These are phyloP conservation scores for Sarocladium oryzae DNA, from an alignment of 2,329 filamentous ascomycete genomes.

Conservation along the genomic window DNA sequence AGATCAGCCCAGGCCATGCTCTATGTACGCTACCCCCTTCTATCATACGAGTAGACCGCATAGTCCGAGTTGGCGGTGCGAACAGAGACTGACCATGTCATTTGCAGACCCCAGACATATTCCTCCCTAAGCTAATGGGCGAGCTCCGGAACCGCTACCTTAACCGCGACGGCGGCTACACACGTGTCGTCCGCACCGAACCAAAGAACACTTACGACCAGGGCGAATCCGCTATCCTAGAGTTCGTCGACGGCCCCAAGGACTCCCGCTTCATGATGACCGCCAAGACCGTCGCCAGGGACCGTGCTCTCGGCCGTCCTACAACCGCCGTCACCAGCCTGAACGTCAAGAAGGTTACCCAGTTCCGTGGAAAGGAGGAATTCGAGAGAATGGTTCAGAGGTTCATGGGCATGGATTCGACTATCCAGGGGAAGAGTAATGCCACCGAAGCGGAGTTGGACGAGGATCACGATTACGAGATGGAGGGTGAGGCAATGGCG, in stretches of 20 bases:
- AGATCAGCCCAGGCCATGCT: constrained; percentile 73
- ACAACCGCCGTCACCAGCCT: constrained; percentile 65
- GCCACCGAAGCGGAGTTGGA: constrained; percentile 11
- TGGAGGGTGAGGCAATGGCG: constrained; percentile 1
- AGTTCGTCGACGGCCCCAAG: constrained; percentile 88
- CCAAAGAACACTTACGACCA: constrained; percentile 78
- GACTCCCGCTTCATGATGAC: constrained; percentile 95
- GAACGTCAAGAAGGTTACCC: constrained; percentile 84
- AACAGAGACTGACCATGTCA: not conserved
- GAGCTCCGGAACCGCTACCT: constrained; percentile 74
- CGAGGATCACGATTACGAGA: constrained; percentile 18
- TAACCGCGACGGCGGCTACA: constrained; percentile 82
- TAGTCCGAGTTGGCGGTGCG: too few relatives aligned
- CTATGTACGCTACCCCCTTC: constrained; percentile 56
- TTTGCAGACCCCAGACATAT: constrained; percentile 55
- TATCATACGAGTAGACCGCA: too few relatives aligned
- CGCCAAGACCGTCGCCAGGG: constrained; percentile 70
- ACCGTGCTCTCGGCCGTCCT: constrained; percentile 45
- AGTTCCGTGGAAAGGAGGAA: constrained; percentile 59
- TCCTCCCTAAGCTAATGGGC: constrained; percentile 84
- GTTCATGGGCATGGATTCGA: constrained; percentile 25
- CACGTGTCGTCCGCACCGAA: constrained; percentile 86
- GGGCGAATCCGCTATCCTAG: constrained; percentile 81
- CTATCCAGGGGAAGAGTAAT: constrained; percentile 10
- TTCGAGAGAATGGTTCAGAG: constrained; percentile 59